Evolutionary conservation across 768 basidiomycete genomes (phyloP).

Genomic region (Gloeopeniophorella convolvens): DNA sequence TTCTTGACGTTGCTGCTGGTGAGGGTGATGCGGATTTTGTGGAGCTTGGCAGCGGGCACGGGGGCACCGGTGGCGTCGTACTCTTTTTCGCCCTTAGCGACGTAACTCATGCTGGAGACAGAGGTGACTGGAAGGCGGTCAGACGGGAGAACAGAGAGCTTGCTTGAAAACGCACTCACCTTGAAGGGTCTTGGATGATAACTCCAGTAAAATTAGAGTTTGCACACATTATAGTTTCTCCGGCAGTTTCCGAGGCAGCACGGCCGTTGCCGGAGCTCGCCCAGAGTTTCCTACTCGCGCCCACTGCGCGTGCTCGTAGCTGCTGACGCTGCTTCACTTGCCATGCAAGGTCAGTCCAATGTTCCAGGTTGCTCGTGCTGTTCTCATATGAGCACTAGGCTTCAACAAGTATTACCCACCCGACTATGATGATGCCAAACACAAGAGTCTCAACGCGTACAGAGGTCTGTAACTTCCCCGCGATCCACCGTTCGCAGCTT

Average conservation of each 20-base stretch:
- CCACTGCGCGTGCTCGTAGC: no score
- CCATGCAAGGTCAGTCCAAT: constrained; percentile 42
- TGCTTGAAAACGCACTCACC: constrained; percentile 5
- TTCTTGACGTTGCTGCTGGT: constrained; percentile 97
- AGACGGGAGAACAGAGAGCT: neutral
- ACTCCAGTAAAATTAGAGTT: constrained; percentile 12
- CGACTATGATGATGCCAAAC: constrained; percentile 64
- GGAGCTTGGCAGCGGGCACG: constrained; percentile 84
- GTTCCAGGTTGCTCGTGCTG: no score
- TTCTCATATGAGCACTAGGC: constrained; percentile 30
- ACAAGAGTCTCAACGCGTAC: constrained; percentile 66
- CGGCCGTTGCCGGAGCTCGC: no score
- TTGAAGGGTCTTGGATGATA: constrained; percentile 8
- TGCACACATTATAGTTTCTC: neutral
- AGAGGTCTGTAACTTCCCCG: constrained; percentile 45
- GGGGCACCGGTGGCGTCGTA: constrained; percentile 89
- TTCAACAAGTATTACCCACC: constrained; percentile 81
- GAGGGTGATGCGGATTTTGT: constrained; percentile 99
- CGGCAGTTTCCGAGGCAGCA: neutral
- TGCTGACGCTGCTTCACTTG: no score
- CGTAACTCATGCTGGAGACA: constrained; percentile 81
- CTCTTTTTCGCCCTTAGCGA: constrained; percentile 97
- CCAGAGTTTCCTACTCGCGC: no score
- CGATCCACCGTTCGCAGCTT: neutral
- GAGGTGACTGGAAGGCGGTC: constrained; percentile 41